Base-by-base conservation (phyloP, 2,329 filamentous ascomycete genomes). In the Apiospora kogelbergensis region DNA sequence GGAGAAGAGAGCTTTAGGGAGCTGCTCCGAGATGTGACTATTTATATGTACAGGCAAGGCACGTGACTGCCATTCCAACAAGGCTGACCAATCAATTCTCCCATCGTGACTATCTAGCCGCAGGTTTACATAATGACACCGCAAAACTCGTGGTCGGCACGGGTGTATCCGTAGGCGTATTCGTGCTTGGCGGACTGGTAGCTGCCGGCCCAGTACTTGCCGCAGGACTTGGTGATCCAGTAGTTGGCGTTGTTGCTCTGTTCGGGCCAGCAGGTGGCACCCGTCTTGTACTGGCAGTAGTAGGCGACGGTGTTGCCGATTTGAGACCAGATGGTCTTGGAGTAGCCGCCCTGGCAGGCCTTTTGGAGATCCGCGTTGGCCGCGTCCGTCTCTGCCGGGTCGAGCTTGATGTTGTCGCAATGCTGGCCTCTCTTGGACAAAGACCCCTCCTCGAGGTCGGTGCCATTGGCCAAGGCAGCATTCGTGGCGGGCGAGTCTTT, bases 231-330 rank as follows among this genome's bases (percentile, higher is more conserved):
- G 5, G 48, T 60, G 22, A 60, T 60, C n/a, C 22, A 60, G 17
- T 37, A 40, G 57, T n/a, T 40, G 30, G 57, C 57, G 57, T 63
- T 63, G 3, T 24, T 26, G 30, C 30, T 40, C 11, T 63, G n/a
- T n/a, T n/a, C n/a, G n/a, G 13, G 30, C 30, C 11, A 10, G 30
- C n/a, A n/a, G n/a, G n/a, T n/a, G n/a, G n/a, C n/a, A n/a, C n/a
- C n/a, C n/a, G n/a, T n/a, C n/a, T n/a, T n/a, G n/a, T 63, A 63
- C 57, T 63, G 57, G 57, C 57, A 63, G n/a, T 37, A 40, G 26
- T n/a, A 63, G 57, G 57, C 57, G n/a, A 63, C 57, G 6, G 26
- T 63, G 17, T 63, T 6, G 17, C 57, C 30, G 10, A 13, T 20
- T 26, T 26, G 11, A 6, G 26, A 30, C 57, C 26, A 63, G 15